Evolutionary conservation across 2,329 filamentous ascomycete species (phyloP).

Genomic region (Talaromyces sp.): DNA sequence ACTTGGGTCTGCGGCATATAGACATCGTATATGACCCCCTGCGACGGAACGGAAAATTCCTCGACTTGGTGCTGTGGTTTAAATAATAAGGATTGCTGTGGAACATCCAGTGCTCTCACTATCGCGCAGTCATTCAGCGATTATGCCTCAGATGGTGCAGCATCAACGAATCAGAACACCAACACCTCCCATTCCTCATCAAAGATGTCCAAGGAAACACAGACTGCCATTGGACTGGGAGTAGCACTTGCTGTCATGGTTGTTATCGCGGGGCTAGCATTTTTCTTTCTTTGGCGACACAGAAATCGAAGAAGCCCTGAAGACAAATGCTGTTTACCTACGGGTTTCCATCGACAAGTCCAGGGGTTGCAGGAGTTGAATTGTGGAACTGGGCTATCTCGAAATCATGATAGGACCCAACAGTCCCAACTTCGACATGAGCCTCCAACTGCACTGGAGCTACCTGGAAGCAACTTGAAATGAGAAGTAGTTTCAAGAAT

Average conservation of each 20-base stretch:
- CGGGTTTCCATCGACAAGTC: not conserved
- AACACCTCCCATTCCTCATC: too few species aligned
- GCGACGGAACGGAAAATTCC: conserved; percentile 3
- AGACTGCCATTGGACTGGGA: not conserved
- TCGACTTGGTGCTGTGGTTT: conserved; percentile 2
- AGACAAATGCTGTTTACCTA: not conserved
- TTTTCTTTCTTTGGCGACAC: not conserved
- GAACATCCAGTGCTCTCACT: not conserved
- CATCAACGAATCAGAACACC: too few species aligned
- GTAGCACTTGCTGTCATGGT: not conserved
- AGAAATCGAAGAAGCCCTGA: not conserved
- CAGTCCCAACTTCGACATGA: too few species aligned
- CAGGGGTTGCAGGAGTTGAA: not conserved
- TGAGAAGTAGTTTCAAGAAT: too few species aligned
- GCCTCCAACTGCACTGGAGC: too few species aligned
- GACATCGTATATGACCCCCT: conserved; percentile 1
- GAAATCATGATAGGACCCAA: too few species aligned
- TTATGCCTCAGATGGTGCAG: not conserved
- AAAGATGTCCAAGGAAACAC: not conserved
- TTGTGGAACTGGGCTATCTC: too few species aligned
- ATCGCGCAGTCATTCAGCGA: not conserved
- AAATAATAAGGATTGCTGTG: not conserved
- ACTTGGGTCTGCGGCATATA: too few species aligned
- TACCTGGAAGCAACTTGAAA: too few species aligned
- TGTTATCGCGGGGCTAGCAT: not conserved